Percentiles rank a stretch among this genome's conserved stretches.
Conservation (phyloP, 1,284 basidiomycete species). For the Malassezia equina region DNA sequence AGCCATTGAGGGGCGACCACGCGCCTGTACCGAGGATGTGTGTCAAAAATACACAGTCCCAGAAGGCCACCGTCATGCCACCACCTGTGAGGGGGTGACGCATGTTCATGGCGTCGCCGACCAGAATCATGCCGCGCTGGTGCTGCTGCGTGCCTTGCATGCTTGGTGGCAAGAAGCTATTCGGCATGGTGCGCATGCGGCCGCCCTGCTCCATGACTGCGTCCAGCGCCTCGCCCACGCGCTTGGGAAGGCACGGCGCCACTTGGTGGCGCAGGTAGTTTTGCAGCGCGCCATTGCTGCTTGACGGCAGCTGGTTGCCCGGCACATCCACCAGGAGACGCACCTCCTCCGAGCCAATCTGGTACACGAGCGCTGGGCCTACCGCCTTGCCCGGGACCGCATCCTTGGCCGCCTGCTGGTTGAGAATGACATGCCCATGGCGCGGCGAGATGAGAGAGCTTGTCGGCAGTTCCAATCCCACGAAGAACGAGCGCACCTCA, state of each 20-base stretch:
- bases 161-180: conserved; percentile 78
- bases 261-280: conserved; percentile 30
- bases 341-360: conserved; percentile 67
- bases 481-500: conserved; percentile 64
- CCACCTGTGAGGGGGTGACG: conserved; percentile 91
- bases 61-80: conserved; percentile 47
- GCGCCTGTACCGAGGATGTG: conserved; percentile 30
- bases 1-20: conserved; percentile 27
- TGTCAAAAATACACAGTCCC: conserved; percentile 43
- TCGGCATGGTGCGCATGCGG: conserved; percentile 71
- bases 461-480: conserved; percentile 69
- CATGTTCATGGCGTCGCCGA: conserved; percentile 99
- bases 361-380: conserved; percentile 78
- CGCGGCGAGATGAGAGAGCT: conserved; percentile 41
- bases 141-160: conserved; percentile 60
- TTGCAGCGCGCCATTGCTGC: conserved; percentile 56
- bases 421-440: conserved; percentile 75
- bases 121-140: conserved; percentile 66
- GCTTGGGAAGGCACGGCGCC: conserved; percentile 35
- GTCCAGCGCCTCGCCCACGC: conserved; percentile 31
- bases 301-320: conserved; percentile 62
- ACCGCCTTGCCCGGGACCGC: neutral
- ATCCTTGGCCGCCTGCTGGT: conserved; percentile 41
- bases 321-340: conserved; percentile 89
- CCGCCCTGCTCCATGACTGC: conserved; percentile 30